Conservation (phyloP, 169 alveolate genomes). For the Condylostoma magnum region DNA sequence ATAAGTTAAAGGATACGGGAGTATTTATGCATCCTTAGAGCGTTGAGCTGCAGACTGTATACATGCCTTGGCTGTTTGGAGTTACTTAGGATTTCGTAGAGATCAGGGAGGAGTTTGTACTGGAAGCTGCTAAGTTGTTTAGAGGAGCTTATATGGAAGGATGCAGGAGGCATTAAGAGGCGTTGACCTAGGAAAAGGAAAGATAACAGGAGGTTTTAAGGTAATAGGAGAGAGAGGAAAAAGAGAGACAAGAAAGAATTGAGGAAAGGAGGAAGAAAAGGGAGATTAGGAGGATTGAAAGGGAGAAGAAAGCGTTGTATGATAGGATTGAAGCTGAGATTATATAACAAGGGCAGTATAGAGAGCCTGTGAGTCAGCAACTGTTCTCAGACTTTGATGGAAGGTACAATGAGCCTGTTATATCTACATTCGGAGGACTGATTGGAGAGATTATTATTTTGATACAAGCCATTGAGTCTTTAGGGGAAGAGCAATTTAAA, state of each 20-base stretch:
- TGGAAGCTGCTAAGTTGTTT: too few relatives aligned
- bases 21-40: constrained; percentile 51
- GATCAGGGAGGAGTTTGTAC: neutral
- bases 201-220: constrained; percentile 45
- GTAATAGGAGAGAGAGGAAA: constrained; percentile 51
- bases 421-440: constrained; percentile 53
- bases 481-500: too few relatives aligned
- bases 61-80: constrained; percentile 59
- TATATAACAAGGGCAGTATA: neutral
- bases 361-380: neutral
- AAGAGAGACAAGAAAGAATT: constrained; percentile 45
- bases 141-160: constrained; percentile 29
- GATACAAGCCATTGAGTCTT: constrained; percentile 20
- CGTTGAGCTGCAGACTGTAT: constrained; percentile 37
- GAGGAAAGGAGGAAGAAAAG: constrained; percentile 52
- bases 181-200: constrained; percentile 40
- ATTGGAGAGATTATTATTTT: constrained; percentile 32
- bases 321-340: constrained; percentile 1
- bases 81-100: neutral
- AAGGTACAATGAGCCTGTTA: neutral
- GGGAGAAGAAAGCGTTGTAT: constrained; percentile 16
- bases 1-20: constrained; percentile 48
- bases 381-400: constrained; percentile 35
- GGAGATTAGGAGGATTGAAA: constrained; percentile 50
- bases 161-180: constrained; percentile 29